Evolutionary conservation across 73 alveolate species (phyloP).

Genomic region (Blepharisma stoltei): DNA sequence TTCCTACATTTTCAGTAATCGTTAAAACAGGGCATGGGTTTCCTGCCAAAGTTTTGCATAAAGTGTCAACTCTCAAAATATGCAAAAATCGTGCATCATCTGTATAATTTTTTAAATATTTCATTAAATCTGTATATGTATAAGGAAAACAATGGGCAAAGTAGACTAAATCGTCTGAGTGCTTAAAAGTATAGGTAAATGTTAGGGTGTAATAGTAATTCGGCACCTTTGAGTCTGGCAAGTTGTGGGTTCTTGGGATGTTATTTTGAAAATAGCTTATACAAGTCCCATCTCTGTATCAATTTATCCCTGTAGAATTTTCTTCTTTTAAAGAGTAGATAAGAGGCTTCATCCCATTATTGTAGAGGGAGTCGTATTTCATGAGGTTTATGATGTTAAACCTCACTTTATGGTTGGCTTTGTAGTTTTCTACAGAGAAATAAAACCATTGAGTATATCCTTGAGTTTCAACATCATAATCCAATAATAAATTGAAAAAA

Average conservation of each 20-base stretch:
- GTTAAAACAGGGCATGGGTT: conserved; percentile 70
- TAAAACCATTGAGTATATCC: conserved; percentile 59
- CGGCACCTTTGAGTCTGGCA: conserved; percentile 38
- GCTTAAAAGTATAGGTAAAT: conserved; percentile 76
- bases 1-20: conserved; percentile 36
- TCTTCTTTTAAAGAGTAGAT: conserved; percentile 51
- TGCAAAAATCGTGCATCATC: conserved; percentile 39
- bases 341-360: conserved; percentile 78
- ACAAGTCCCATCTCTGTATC: conserved; percentile 73
- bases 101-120: conserved; percentile 53
- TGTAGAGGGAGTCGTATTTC: conserved; percentile 73
- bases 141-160: conserved; percentile 96
- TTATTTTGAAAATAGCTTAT: conserved; percentile 56
- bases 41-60: conserved; percentile 83
- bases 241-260: conserved; percentile 32
- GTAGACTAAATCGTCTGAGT: conserved; percentile 87
- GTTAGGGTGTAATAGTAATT: conserved; percentile 82
- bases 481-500: conserved; percentile 20
- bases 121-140: conserved; percentile 74
- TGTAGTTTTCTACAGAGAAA: conserved; percentile 35
- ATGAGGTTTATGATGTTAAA: conserved; percentile 51
- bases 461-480: conserved; percentile 30
- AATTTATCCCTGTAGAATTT: conserved; percentile 31
- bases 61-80: conserved; percentile 46
- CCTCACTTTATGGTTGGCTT: conserved; percentile 37